phyloP scores from a whole-genome alignment of 805 yeast genomes.

The Metschnikowia cerradonensis region DNA sequence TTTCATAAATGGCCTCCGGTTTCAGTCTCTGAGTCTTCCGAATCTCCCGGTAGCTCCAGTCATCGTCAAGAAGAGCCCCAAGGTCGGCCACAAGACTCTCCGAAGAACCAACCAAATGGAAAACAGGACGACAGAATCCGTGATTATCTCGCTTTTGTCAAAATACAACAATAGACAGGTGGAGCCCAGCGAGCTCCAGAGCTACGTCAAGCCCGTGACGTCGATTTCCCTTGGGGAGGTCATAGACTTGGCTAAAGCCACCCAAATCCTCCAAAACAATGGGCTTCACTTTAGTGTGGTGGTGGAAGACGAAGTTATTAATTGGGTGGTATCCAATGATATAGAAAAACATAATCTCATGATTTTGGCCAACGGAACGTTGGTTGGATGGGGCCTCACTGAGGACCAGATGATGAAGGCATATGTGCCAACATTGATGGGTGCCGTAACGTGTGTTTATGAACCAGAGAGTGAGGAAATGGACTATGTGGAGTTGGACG shows the following conservation, averaged over 20 bases:
- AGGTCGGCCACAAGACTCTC: conserved; percentile 10
- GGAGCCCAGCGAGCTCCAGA: conserved; percentile 22
- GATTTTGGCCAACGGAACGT: conserved; percentile 70
- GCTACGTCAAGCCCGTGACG: conserved; percentile 48
- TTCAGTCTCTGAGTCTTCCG: neutral
- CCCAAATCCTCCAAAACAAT: conserved; percentile 30
- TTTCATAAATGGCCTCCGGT: neutral
- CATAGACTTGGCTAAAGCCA: conserved; percentile 53
- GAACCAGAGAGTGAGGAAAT: conserved; percentile 76
- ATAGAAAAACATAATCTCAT: conserved; percentile 50
- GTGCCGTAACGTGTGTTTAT: conserved; percentile 41
- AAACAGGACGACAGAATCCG: conserved; percentile 13
- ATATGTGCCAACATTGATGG: conserved; percentile 49
- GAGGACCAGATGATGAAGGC: conserved; percentile 48
- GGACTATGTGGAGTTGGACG: conserved; percentile 59
- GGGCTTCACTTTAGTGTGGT: conserved; percentile 22
- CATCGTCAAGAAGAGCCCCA: conserved; percentile 7
- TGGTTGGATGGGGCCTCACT: conserved; percentile 78
- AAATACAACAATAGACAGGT: conserved; percentile 16
- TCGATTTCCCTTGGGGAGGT: conserved; percentile 70
- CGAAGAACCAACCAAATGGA: conserved; percentile 25
- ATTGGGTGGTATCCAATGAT: conserved; percentile 31
- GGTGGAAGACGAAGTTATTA: conserved; percentile 68
- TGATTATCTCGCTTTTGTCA: conserved; percentile 14
- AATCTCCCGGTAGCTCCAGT: neutral